Percentiles rank a stretch among this genome's conserved stretches.
phyloP scores from a whole-genome alignment of 495 filamentous ascomycete species.

The Xeromyces bisporus region DNA sequence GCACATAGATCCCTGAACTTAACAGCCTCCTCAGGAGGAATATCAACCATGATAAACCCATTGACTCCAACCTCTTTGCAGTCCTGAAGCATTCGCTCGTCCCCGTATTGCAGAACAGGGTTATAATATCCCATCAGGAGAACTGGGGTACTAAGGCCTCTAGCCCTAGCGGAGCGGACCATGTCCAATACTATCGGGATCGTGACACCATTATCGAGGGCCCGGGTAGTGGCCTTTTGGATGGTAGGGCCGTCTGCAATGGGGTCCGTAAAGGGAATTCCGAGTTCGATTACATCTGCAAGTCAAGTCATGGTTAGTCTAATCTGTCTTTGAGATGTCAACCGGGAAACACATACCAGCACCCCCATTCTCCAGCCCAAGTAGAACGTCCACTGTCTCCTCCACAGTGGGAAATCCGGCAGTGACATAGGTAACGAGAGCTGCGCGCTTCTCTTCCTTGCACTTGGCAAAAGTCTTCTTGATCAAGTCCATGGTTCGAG shows the following conservation, averaged over 20 bases:
- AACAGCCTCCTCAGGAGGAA: conserved; percentile 93
- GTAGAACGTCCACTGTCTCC: conserved; percentile 64
- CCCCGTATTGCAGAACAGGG: conserved; percentile 80
- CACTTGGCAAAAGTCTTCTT: conserved; percentile 78
- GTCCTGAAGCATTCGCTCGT: conserved; percentile 72
- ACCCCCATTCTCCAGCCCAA: conserved; percentile 85
- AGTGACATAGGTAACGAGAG: conserved; percentile 90
- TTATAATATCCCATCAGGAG: conserved; percentile 99
- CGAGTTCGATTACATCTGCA: conserved; percentile 31
- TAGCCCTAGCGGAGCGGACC: conserved; percentile 55
- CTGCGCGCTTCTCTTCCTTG: conserved; percentile 48
- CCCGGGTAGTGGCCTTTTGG: conserved; percentile 77
- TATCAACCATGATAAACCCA: conserved; percentile 93
- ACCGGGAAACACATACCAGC: conserved; percentile 46
- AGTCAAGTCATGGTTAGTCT: too few relatives aligned
- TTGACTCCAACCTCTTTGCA: conserved; percentile 77
- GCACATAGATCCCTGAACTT: conserved; percentile 76
- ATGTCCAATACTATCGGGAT: conserved; percentile 60
- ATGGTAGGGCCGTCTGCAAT: conserved; percentile 94
- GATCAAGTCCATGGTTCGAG: conserved; percentile 50
- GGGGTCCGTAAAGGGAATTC: conserved; percentile 92
- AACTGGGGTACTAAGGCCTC: conserved; percentile 63
- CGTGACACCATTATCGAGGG: conserved; percentile 76
- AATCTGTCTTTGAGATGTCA: not conserved
- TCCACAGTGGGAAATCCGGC: conserved; percentile 80